Base-by-base conservation (phyloP, 352 stramenopile species). In the Bremia lactucae region DNA sequence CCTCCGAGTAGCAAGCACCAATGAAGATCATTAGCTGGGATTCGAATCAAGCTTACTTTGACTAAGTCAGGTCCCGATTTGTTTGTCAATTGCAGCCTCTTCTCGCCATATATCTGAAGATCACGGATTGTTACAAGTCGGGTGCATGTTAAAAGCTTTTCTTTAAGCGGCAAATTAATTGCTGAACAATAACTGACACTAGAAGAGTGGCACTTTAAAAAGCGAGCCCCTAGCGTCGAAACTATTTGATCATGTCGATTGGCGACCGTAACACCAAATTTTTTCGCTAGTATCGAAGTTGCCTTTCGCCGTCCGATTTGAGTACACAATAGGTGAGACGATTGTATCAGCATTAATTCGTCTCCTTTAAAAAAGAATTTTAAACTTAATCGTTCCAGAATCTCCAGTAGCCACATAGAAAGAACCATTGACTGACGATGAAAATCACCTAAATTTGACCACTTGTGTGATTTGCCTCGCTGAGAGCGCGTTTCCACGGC, bases 351-450 rank as follows among this genome's bases (percentile, higher is more conserved):
- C 5, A 35, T 24, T 24, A 49, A 14, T 0, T 20, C 37, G 20
- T 61, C 52, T 39, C 36, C 41, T 19, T 37, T 37, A 37, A 81
- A 75, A 4, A 39, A 35, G 33, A 81, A 76, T 26, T 81, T 71
- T 15, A 43, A 23, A 36, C 54, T 46, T 23, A 81, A 26, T 21
- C 52, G 20, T 28, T 78, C 53, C 2, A 74, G 42, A 7, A 72
- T 26, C 10, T 68, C 42, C 33, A 69, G 20, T 20, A 69, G 40
- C 60, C 60, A 66, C 52, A 69, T 56, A 1, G 60, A 66, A 2
- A 69, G 37, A 16, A 44, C 22, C 29, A 55, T 46, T 1, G 60
- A 54, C 42, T 69, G 60, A 11, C 25, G 24, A 37, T 48, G 46
- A 6, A 69, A 59, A 43, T 66, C 31, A 16, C 55, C 55, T 19